Conservation (phyloP, 495 filamentous ascomycete genomes). For the Neurospora terricola region DNA sequence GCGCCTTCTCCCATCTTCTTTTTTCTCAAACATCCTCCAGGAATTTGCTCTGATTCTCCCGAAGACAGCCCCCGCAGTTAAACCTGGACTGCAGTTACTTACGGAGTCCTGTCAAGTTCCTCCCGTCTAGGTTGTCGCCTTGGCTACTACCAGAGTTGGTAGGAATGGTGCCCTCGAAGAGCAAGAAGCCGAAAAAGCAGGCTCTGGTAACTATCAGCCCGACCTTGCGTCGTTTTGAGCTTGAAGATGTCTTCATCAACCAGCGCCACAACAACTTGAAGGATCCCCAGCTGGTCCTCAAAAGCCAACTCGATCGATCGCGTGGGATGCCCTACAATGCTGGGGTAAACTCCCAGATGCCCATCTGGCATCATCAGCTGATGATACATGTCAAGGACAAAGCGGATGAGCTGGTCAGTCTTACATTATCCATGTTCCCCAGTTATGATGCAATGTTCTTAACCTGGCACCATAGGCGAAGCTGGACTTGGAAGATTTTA, state of each 20-base stretch:
- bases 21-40: neutral
- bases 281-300: conserved; percentile 22
- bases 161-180: conserved; percentile 5
- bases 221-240: conserved; percentile 8
- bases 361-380: conserved; percentile 12
- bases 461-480: conserved; percentile 5
- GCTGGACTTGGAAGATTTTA: conserved; percentile 12
- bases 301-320: conserved; percentile 10
- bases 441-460: neutral
- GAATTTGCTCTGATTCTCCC: neutral
- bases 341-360: conserved; percentile 3
- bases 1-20: neutral
- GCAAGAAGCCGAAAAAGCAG: neutral
- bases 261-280: conserved; percentile 14
- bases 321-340: conserved; percentile 10
- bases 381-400: conserved; percentile 27
- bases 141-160: neutral
- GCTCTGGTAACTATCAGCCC: neutral
- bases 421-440: neutral
- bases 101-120: neutral
- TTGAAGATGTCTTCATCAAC: conserved; percentile 14
- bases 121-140: neutral
- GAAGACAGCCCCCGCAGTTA: neutral
- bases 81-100: neutral
- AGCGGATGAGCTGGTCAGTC: conserved; percentile 20